phyloP scores from a whole-genome alignment of 2,329 filamentous ascomycete genomes.

The Moelleriella libera region DNA sequence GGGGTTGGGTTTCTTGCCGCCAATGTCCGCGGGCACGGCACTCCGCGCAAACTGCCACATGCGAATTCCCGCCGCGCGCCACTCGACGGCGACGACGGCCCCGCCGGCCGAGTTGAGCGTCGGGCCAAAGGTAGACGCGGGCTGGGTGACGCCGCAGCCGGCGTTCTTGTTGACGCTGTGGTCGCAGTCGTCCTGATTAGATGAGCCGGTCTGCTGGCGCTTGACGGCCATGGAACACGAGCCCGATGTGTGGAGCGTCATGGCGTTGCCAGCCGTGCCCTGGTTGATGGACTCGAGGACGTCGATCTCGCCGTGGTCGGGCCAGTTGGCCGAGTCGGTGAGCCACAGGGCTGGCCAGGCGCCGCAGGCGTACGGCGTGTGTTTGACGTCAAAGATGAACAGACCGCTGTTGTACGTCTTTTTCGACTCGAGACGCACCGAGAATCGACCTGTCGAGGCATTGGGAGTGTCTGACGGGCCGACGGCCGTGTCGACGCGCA shows the following conservation, averaged over 20 bases:
- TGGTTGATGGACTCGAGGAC: constrained; percentile 45
- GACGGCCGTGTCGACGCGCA: constrained; percentile 47
- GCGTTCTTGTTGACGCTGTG: constrained; percentile 35
- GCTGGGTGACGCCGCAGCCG: constrained; percentile 40
- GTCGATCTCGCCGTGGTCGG: constrained; percentile 50
- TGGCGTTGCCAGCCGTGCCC: constrained; percentile 37
- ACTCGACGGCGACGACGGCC: constrained; percentile 47
- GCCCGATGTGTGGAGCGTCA: constrained; percentile 43
- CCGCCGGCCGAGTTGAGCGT: constrained; percentile 39
- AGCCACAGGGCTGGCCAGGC: constrained; percentile 57
- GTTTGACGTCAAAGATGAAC: constrained; percentile 53
- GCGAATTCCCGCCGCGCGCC: constrained; percentile 45
- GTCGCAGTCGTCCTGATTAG: constrained; percentile 31
- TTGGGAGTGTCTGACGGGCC: constrained; percentile 30
- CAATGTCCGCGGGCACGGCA: constrained; percentile 36
- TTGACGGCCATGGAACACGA: constrained; percentile 38
- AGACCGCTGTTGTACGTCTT: constrained; percentile 45
- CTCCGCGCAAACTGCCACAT: constrained; percentile 44
- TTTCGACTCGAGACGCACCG: constrained; percentile 48
- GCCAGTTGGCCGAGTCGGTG: constrained; percentile 46
- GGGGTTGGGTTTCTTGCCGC: constrained; percentile 37
- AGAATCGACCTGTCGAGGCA: constrained; percentile 45
- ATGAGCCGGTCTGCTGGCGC: constrained; percentile 35
- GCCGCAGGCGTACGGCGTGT: constrained; percentile 48
- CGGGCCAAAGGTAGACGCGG: constrained; percentile 30